Percentiles rank a stretch among this genome's conserved stretches.
These are phyloP conservation scores for Saussurea involucrata DNA, from an alignment of 129 eudicot species.

Conservation along the genomic window DNA sequence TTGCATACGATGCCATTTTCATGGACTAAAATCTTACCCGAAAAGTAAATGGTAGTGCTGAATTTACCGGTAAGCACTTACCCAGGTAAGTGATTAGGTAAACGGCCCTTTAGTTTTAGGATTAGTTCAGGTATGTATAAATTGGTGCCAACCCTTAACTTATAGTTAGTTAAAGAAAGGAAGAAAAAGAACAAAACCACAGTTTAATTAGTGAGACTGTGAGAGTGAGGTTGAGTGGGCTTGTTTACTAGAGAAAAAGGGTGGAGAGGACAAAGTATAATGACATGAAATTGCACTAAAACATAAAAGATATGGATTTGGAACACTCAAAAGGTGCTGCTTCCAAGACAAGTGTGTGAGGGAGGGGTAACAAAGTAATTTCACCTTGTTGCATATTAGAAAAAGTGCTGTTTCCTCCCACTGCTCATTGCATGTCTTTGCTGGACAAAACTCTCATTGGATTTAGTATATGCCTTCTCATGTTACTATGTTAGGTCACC, in stretches of 20 bases:
- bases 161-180: background rate
- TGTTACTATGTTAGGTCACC: background rate
- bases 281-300: conserved; percentile 12
- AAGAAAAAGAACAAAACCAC: background rate
- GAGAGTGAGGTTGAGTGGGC: background rate
- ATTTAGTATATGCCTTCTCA: background rate
- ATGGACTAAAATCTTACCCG: too few relatives aligned
- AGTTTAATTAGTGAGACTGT: too few relatives aligned
- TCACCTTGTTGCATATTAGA: background rate
- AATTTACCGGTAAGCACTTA: too few relatives aligned
- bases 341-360: background rate
- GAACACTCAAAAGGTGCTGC: conserved; percentile 3
- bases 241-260: background rate
- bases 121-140: too few relatives aligned
- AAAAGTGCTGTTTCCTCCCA: background rate
- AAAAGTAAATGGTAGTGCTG: too few relatives aligned
- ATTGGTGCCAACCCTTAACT: too few relatives aligned
- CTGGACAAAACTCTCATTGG: conserved; percentile 16
- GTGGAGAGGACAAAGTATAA: background rate
- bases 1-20: too few relatives aligned
- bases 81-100: too few relatives aligned
- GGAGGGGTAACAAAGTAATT: conserved; percentile 11
- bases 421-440: conserved; percentile 13
- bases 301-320: background rate
- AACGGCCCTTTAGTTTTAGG: too few relatives aligned